A percentile compares a stretch with the other conserved stretches of the same genome.
phyloP scores from a whole-genome alignment of 495 filamentous ascomycete species.

The Stereocaulon alpinum region DNA sequence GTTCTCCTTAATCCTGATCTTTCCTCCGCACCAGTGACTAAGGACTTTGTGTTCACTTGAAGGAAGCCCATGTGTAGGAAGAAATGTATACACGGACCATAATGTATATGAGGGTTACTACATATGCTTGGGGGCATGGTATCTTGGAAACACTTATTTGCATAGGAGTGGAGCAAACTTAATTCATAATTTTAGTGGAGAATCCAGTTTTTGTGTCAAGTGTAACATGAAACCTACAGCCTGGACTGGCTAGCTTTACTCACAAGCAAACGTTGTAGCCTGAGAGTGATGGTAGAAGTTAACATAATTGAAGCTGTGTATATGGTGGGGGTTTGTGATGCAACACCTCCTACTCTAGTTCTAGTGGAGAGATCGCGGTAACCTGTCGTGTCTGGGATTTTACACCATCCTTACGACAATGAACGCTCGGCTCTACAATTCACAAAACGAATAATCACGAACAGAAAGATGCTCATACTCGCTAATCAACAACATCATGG shows the following conservation, averaged over 20 bases:
- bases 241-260: no score
- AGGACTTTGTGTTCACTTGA: conserved; percentile 53
- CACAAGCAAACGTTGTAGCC: background rate
- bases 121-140: background rate
- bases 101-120: background rate
- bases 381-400: background rate
- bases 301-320: background rate
- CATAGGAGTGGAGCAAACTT: background rate
- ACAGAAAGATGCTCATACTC: conserved; percentile 17
- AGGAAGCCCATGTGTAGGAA: background rate
- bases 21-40: conserved; percentile 55
- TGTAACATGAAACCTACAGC: background rate
- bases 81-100: background rate
- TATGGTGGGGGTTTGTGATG: background rate
- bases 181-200: background rate
- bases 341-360: background rate
- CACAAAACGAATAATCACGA: background rate
- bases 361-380: conserved; percentile 13
- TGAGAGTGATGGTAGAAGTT: background rate
- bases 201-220: background rate
- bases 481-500: conserved; percentile 17
- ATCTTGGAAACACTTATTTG: background rate
- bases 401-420: conserved; percentile 12
- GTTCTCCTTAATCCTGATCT: conserved; percentile 62
- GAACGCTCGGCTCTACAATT: background rate